Evolutionary conservation across 768 basidiomycete species (phyloP).

Genomic region (Leccinum disarticulatum): DNA sequence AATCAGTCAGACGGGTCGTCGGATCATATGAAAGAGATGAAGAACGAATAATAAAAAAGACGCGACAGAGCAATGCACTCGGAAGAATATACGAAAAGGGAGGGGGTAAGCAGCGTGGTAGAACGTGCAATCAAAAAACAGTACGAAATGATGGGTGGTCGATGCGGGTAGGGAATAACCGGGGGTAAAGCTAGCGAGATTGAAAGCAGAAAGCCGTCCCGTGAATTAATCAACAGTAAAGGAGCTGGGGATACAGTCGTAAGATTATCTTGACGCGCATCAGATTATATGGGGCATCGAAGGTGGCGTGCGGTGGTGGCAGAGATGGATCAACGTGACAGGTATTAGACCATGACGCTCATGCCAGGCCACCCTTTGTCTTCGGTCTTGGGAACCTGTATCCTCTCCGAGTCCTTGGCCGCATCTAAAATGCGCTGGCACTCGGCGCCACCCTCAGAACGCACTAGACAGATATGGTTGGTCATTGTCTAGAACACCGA

Average conservation of each 20-base stretch:
- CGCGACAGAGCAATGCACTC: constrained; percentile 2
- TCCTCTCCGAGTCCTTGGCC: constrained; percentile 27
- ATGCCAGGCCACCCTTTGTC: constrained; percentile 35
- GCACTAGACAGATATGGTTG: constrained; percentile 43
- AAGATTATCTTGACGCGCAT: constrained; percentile 18
- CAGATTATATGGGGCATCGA: constrained; percentile 27
- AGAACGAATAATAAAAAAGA: constrained; percentile 16
- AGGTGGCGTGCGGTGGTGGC: constrained; percentile 18
- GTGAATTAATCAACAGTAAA: constrained; percentile 24
- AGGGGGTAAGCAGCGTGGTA: neutral
- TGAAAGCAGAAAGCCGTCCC: constrained; percentile 29
- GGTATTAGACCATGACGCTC: constrained; percentile 32
- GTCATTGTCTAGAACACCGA: neutral
- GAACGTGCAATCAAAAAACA: constrained; percentile 27
- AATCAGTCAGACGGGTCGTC: constrained; percentile 5
- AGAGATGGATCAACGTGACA: constrained; percentile 6
- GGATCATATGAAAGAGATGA: constrained; percentile 6
- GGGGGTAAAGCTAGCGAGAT: constrained; percentile 3
- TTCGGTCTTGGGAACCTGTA: constrained; percentile 31
- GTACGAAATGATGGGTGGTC: constrained; percentile 18
- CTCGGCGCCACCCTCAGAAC: constrained; percentile 81
- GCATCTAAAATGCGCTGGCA: constrained; percentile 50
- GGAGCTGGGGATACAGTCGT: constrained; percentile 17
- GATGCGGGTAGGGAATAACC: constrained; percentile 10
- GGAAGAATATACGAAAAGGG: constrained; percentile 1